Base-by-base conservation (phyloP, 2,329 filamentous ascomycete species). In the Cladorrhinum sp. region DNA sequence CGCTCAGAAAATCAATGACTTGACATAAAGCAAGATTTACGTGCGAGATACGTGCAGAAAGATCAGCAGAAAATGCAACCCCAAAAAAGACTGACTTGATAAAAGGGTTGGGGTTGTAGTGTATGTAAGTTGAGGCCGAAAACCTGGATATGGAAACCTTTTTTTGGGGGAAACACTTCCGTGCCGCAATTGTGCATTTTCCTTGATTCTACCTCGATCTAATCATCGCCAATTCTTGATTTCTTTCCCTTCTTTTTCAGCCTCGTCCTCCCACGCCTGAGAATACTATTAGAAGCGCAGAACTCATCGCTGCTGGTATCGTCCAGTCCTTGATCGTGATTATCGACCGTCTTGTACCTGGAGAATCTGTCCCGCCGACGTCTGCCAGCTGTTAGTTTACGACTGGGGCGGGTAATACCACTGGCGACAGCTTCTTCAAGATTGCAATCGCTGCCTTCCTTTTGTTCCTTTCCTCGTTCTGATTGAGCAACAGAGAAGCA, bases 261-360 rank as follows among this genome's bases (percentile, higher is more conserved):
- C 16, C 38, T 36, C 16, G 24, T 13, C 38, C 53, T 56, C n/a
- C 20, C 38, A 18, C 53, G 6, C 53, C 24, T 56, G 16, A 22
- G 23, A 7, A 4, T 22, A 16, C 41, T 45, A 45, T 12, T n/a
- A 22, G 41, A 45, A 16, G 53, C 49, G 20, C 27, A 56, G 12
- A 56, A 16, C 24, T 56, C 53, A 16, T 56, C 53, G 4, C 20
- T 22, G 23, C 53, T 56, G 2, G 53, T 48, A 27, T 56, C 53
- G 23, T 56, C 53, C 7, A 45, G 20, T 20, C 23, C n/a, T 8
- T 32, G 22, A 23, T 13, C 27, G 24, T 23, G 41, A 45, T 45
- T 56, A 16, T 56, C 38, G 1, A 16, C 25, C 13, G 53, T 20
- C 20, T 38, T n/a, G 38, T 56, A 49, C 12, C 53, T 36, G 1